phyloP scores from a whole-genome alignment of 371 early-diverging fungal species.

The Mortierella sp. region DNA sequence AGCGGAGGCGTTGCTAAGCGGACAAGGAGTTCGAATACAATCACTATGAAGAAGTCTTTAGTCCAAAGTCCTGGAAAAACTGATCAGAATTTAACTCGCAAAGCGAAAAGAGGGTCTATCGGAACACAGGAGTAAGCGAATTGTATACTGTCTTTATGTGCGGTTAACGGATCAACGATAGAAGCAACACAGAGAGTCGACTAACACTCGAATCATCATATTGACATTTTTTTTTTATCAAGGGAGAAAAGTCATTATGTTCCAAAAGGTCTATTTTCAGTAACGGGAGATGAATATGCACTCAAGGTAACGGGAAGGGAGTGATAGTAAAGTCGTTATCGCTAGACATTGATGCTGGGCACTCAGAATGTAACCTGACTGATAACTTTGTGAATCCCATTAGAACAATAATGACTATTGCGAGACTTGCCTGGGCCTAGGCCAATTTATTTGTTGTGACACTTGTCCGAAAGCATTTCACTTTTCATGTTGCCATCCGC shows the following conservation, averaged over 20 bases:
- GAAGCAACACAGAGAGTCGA: neutral
- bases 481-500: slow-evolving; percentile 82
- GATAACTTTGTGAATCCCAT: neutral
- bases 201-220: neutral
- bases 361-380: neutral
- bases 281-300: slow-evolving; percentile 18
- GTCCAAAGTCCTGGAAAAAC: neutral
- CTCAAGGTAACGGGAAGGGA: slow-evolving; percentile 14
- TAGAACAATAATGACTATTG: slow-evolving; percentile 74
- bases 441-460: slow-evolving; percentile 83
- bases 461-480: slow-evolving; percentile 83
- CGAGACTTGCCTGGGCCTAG: slow-evolving; percentile 73
- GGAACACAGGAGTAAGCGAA: neutral
- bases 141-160: neutral
- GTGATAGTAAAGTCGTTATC: neutral
- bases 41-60: neutral
- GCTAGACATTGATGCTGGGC: neutral
- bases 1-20: neutral
- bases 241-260: neutral
- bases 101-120: neutral
- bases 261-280: slow-evolving; percentile 9
- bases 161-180: neutral
- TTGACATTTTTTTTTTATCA: neutral
- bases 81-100: neutral
- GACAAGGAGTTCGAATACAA: slow-evolving; percentile 1